Evolutionary conservation across 169 alveolate genomes (phyloP).

Genomic region (Eimeria zaria): DNA sequence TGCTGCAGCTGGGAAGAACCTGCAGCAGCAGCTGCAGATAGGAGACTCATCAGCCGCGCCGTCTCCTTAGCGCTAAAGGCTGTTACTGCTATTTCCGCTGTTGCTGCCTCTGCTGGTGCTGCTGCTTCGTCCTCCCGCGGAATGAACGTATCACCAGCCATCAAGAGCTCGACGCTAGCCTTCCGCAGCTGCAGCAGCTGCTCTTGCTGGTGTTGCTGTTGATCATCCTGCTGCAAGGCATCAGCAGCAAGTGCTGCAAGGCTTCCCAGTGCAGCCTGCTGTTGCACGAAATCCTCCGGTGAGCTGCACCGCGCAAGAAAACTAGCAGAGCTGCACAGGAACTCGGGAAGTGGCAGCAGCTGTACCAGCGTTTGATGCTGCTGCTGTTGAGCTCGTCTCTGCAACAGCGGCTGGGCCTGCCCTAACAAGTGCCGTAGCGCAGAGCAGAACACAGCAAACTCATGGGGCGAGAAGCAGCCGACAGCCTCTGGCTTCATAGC

Average conservation of each 20-base stretch:
- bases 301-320: constrained; percentile 20
- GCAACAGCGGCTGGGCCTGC: constrained; percentile 61
- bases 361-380: background rate
- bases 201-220: constrained; percentile 38
- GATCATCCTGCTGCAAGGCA: constrained; percentile 38
- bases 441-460: constrained; percentile 32
- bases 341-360: constrained; percentile 27
- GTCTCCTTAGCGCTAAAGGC: constrained; percentile 30
- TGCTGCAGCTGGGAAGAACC: background rate
- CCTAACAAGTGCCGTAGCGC: constrained; percentile 35
- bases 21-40: constrained; percentile 14
- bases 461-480: constrained; percentile 21
- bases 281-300: background rate
- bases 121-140: background rate
- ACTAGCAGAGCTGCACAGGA: constrained; percentile 30
- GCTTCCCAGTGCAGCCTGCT: constrained; percentile 40
- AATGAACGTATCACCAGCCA: constrained; percentile 8
- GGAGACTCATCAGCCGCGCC: constrained; percentile 41
- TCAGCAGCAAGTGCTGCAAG: constrained; percentile 60
- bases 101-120: constrained; percentile 16
- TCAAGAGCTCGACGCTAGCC: constrained; percentile 23
- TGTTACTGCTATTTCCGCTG: constrained; percentile 13
- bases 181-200: constrained; percentile 36
- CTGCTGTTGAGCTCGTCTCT: constrained; percentile 9
- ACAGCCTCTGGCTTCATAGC: constrained; percentile 49